Percentiles rank a stretch among this genome's conserved stretches.
Evolutionary conservation across 805 yeast genomes (phyloP).

Genomic region (Candida xiaguanensis): DNA sequence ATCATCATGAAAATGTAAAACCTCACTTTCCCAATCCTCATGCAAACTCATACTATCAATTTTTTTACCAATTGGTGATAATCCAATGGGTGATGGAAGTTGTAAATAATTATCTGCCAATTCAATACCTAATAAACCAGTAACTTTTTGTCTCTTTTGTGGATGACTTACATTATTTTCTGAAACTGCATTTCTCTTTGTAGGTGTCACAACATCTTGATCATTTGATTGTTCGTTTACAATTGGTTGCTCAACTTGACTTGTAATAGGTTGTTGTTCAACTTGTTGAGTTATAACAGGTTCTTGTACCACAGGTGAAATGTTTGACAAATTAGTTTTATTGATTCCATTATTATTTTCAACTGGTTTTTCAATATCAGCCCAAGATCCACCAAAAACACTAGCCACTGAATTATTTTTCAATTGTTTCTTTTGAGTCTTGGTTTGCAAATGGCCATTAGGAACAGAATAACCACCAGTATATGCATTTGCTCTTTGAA

Average conservation of each 20-base stretch:
- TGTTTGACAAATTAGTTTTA: too few relatives aligned
- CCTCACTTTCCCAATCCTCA: conserved; percentile 4
- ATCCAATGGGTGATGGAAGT: not conserved
- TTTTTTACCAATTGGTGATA: conserved; percentile 5
- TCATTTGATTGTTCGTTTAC: not conserved
- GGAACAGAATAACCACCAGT: not conserved
- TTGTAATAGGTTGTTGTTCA: not conserved
- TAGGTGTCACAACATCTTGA: not conserved
- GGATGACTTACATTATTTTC: conserved; percentile 15
- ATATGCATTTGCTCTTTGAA: not conserved
- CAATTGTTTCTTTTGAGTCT: conserved; percentile 1
- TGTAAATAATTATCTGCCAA: conserved; percentile 5
- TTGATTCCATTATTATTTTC: too few relatives aligned
- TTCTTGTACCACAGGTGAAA: too few relatives aligned
- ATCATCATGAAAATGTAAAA: not conserved
- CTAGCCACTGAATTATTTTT: conserved; percentile 1
- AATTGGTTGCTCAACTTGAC: not conserved
- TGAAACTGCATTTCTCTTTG: not conserved
- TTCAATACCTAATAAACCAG: conserved; percentile 13
- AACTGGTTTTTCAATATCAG: not conserved
- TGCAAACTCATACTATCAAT: conserved; percentile 7
- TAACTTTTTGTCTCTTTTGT: conserved; percentile 9
- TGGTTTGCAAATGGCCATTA: not conserved
- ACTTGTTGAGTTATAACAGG: not conserved
- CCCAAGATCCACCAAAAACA: conserved; percentile 5